Evolutionary conservation across 176 grass and related monocot genomes (phyloP).

Genomic region (Cymbopogon citratus): DNA sequence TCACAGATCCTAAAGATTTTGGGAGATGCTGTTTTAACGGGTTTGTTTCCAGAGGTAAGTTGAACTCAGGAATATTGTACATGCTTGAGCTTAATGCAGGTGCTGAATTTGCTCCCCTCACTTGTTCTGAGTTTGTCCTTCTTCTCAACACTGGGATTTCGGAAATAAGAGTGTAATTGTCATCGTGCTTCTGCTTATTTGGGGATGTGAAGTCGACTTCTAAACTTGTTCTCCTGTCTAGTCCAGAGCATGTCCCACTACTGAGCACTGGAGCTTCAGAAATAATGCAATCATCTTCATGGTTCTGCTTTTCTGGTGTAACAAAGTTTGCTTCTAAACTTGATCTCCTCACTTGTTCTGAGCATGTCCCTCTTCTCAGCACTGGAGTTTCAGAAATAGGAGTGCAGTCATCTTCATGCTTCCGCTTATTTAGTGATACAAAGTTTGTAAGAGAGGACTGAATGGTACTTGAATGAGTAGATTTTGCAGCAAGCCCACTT

Average conservation of each 20-base stretch:
- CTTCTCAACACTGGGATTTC: slow-evolving; percentile 73
- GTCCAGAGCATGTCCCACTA: slow-evolving; percentile 36
- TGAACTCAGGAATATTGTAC: slow-evolving; percentile 9
- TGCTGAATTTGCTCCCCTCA: slow-evolving; percentile 24
- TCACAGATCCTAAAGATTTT: slow-evolving; percentile 28
- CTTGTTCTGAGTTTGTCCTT: slow-evolving; percentile 31
- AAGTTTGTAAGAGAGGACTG: slow-evolving; percentile 79
- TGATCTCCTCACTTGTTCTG: slow-evolving; percentile 35
- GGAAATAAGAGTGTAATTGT: slow-evolving; percentile 54
- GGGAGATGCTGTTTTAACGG: not conserved
- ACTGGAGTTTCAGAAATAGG: slow-evolving; percentile 79
- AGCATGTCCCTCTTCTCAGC: slow-evolving; percentile 51
- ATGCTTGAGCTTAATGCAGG: slow-evolving; percentile 15
- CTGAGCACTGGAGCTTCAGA: slow-evolving; percentile 81
- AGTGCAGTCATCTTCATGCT: slow-evolving; percentile 53
- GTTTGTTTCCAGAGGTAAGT: slow-evolving; percentile 32
- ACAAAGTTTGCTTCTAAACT: slow-evolving; percentile 45
- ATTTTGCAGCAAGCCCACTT: slow-evolving; percentile 31
- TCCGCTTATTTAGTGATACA: slow-evolving; percentile 76
- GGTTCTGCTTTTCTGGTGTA: slow-evolving; percentile 65
- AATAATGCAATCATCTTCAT: slow-evolving; percentile 49
- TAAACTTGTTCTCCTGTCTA: slow-evolving; percentile 29
- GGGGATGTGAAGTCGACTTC: slow-evolving; percentile 44
- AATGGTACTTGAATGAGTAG: slow-evolving; percentile 38
- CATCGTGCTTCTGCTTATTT: slow-evolving; percentile 63